phyloP scores from a whole-genome alignment of 441 rosid genomes.

The Erodium moschatum region DNA sequence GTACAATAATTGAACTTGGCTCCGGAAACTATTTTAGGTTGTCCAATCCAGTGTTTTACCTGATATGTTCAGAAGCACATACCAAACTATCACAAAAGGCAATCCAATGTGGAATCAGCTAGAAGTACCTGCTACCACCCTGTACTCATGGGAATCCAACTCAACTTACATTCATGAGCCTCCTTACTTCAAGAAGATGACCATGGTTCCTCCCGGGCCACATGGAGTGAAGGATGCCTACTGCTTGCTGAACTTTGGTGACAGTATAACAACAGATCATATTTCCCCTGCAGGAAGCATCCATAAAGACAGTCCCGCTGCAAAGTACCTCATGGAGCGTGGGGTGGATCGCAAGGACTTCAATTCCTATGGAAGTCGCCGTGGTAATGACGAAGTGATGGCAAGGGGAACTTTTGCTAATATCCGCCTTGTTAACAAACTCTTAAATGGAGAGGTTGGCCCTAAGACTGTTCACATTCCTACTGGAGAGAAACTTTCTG shows the following conservation, averaged over 20 bases:
- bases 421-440: conserved; percentile 89
- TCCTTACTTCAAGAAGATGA: conserved; percentile 92
- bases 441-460: conserved; percentile 87
- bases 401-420: conserved; percentile 98
- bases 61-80: conserved; percentile 83
- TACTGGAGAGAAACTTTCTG: conserved; percentile 83
- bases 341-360: conserved; percentile 86
- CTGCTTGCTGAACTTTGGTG: conserved; percentile 92
- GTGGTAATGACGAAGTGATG: conserved; percentile 94
- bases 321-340: conserved; percentile 70
- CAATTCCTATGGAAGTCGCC: conserved; percentile 96
- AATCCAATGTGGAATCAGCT: conserved; percentile 91
- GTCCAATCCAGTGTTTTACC: conserved; percentile 93
- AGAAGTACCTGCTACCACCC: conserved; percentile 48
- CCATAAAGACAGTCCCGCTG: conserved; percentile 94
- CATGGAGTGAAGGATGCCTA: conserved; percentile 89
- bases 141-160: conserved; percentile 78
- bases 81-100: conserved; percentile 84
- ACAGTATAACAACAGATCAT: conserved; percentile 96
- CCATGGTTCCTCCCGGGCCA: conserved; percentile 83
- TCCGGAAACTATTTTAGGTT: conserved; percentile 32
- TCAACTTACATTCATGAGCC: conserved; percentile 98
- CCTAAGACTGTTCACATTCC: conserved; percentile 90
- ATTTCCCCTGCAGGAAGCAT: conserved; percentile 97
- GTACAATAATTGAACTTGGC: background rate